Evolutionary conservation across 352 stramenopile genomes (phyloP).

Genomic region (Phytophthora fragariaefolia): DNA sequence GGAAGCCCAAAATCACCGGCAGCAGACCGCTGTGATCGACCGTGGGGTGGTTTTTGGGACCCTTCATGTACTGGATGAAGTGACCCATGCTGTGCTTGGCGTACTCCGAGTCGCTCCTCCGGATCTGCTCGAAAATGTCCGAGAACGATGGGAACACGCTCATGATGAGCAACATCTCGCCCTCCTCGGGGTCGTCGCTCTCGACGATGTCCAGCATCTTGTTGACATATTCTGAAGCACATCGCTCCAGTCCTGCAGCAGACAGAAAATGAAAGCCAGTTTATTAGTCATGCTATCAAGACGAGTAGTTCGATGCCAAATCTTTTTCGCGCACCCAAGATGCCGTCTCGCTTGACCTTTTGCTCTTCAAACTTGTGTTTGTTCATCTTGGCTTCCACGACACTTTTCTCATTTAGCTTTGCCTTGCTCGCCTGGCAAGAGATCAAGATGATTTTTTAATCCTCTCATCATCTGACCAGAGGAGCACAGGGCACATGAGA

Average conservation of each 20-base stretch:
- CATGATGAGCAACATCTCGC: slow-evolving; percentile 84
- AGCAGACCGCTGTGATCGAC: slow-evolving; percentile 77
- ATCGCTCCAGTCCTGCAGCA: slow-evolving; percentile 74
- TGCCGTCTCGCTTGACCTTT: slow-evolving; percentile 83
- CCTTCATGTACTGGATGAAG: slow-evolving; percentile 83
- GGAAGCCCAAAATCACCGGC: slow-evolving; percentile 73
- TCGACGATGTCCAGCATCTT: slow-evolving; percentile 90
- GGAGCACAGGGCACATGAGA: slow-evolving; percentile 26
- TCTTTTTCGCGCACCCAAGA: slow-evolving; percentile 60
- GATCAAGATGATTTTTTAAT: slow-evolving; percentile 42
- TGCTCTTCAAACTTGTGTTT: slow-evolving; percentile 81
- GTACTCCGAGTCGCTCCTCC: slow-evolving; percentile 77
- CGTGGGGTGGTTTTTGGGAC: slow-evolving; percentile 86
- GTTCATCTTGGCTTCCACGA: slow-evolving; percentile 78
- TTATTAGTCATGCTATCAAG: slow-evolving; percentile 5
- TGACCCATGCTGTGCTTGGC: slow-evolving; percentile 88
- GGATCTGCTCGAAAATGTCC: slow-evolving; percentile 88
- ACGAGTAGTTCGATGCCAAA: not conserved
- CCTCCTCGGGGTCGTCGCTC: slow-evolving; percentile 76
- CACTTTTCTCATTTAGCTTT: slow-evolving; percentile 68
- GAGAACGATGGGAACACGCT: slow-evolving; percentile 89
- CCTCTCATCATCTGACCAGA: slow-evolving; percentile 40
- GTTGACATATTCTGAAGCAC: slow-evolving; percentile 85
- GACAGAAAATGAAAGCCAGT: not conserved
- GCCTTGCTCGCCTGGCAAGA: slow-evolving; percentile 64